phyloP scores from a whole-genome alignment of 2,329 filamentous ascomycete genomes.

The Penicillium sp. region DNA sequence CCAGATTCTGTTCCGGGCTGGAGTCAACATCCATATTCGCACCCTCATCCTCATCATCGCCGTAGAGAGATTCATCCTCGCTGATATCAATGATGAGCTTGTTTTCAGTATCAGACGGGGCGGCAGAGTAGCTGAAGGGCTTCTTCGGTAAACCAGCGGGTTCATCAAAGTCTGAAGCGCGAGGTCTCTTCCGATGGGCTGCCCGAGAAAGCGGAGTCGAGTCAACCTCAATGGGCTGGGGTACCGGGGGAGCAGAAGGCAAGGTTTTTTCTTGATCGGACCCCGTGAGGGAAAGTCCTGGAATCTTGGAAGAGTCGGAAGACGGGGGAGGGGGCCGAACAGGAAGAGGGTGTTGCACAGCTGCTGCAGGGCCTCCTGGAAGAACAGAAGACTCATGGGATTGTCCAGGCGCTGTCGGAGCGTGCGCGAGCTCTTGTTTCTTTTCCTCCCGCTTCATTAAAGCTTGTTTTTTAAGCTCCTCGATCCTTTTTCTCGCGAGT shows the following conservation, averaged over 20 bases:
- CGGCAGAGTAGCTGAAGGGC: slow-evolving; percentile 61
- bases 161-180: slow-evolving; percentile 74
- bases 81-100: slow-evolving; percentile 83
- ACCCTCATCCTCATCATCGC: slow-evolving; percentile 36
- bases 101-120: slow-evolving; percentile 51
- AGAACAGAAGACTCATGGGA: background rate
- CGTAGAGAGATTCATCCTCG: slow-evolving; percentile 64
- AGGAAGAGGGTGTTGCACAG: slow-evolving; percentile 42
- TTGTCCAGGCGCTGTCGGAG: slow-evolving; percentile 2
- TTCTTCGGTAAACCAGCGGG: slow-evolving; percentile 58
- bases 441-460: slow-evolving; percentile 45
- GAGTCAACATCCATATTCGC: slow-evolving; percentile 35
- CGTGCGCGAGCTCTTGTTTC: slow-evolving; percentile 16
- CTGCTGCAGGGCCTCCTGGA: slow-evolving; percentile 8
- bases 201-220: slow-evolving; percentile 26
- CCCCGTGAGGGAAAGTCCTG: slow-evolving; percentile 57
- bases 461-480: slow-evolving; percentile 66
- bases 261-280: slow-evolving; percentile 12
- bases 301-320: slow-evolving; percentile 47
- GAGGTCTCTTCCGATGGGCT: slow-evolving; percentile 59
- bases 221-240: slow-evolving; percentile 22
- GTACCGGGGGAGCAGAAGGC: slow-evolving; percentile 9
- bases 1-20: slow-evolving; percentile 33
- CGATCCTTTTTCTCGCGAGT: slow-evolving; percentile 76
- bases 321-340: slow-evolving; percentile 40